Conservation (phyloP, 2,329 filamentous ascomycete genomes). For the Penicillium sp. region DNA sequence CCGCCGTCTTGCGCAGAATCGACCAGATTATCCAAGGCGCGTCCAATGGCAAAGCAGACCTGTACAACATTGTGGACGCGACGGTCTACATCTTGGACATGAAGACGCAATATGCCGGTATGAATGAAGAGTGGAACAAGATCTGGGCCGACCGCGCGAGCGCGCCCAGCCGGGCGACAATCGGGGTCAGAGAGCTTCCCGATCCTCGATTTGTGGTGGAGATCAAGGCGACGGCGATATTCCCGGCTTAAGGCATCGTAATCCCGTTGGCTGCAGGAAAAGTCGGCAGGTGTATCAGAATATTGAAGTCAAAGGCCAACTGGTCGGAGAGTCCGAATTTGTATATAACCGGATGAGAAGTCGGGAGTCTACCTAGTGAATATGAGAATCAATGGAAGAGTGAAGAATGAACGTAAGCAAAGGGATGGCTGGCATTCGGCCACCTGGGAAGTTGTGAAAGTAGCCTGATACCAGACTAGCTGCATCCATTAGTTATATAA, state of each 20-base stretch:
- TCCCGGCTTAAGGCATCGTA: conserved; percentile 6
- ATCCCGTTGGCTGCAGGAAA: too few species aligned
- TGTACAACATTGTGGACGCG: conserved; percentile 42
- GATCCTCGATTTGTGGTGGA: conserved; percentile 17
- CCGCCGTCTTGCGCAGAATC: conserved; percentile 40
- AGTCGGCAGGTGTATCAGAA: too few species aligned
- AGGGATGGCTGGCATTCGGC: too few species aligned
- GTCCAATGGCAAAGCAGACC: conserved; percentile 35
- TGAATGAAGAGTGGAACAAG: conserved; percentile 51
- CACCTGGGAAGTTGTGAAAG: too few species aligned
- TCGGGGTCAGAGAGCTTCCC: conserved; percentile 19
- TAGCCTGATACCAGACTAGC: too few species aligned
- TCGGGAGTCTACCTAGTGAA: too few species aligned
- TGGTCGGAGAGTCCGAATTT: too few species aligned
- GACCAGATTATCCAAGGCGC: conserved; percentile 41
- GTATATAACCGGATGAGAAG: too few species aligned
- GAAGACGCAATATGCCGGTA: conserved; percentile 43
- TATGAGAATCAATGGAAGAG: too few species aligned
- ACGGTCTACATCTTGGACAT: conserved; percentile 46
- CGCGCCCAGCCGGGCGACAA: conserved; percentile 31
- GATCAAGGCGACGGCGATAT: conserved; percentile 16
- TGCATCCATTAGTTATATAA: too few species aligned
- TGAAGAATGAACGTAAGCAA: too few species aligned
- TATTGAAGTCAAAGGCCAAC: too few species aligned
- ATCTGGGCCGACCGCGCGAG: conserved; percentile 38